Evolutionary conservation across 2,329 filamentous ascomycete genomes (phyloP).

Genomic region (Nothophoma quercina): DNA sequence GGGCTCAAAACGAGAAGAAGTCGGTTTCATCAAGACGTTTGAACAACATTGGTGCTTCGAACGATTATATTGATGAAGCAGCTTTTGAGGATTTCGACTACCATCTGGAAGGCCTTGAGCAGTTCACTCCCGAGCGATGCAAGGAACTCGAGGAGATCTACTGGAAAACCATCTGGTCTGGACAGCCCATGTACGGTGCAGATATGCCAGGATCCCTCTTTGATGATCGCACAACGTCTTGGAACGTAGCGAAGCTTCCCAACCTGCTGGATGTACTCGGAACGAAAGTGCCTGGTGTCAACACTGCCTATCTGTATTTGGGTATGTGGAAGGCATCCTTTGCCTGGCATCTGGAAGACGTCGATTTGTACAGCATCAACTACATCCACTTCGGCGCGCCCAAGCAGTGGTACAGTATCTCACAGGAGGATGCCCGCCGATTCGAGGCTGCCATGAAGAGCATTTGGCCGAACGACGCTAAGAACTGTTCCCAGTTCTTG

Average conservation of each 20-base stretch:
- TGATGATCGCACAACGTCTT: slow-evolving; percentile 79
- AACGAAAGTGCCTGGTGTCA: slow-evolving; percentile 95
- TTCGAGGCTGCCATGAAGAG: slow-evolving; percentile 96
- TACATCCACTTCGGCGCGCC: slow-evolving; percentile 98
- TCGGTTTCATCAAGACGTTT: slow-evolving; percentile 88
- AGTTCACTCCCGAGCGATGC: slow-evolving; percentile 90
- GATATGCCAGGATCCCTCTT: slow-evolving; percentile 97
- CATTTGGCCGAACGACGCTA: slow-evolving; percentile 93
- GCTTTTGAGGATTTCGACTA: slow-evolving; percentile 94
- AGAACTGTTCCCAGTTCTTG: slow-evolving; percentile 94
- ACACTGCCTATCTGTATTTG: slow-evolving; percentile 95
- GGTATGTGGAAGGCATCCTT: slow-evolving; percentile 99
- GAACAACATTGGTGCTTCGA: slow-evolving; percentile 79
- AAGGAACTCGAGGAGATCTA: slow-evolving; percentile 94
- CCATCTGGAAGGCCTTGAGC: slow-evolving; percentile 79
- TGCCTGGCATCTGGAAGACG: slow-evolving; percentile 98
- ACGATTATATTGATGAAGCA: slow-evolving; percentile 84
- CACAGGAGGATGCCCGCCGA: slow-evolving; percentile 88
- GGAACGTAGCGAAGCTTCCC: slow-evolving; percentile 95
- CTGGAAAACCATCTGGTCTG: slow-evolving; percentile 97
- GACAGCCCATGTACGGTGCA: slow-evolving; percentile 91
- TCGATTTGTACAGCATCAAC: slow-evolving; percentile 99
- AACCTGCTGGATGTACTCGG: slow-evolving; percentile 94
- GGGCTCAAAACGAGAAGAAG: slow-evolving; percentile 54
- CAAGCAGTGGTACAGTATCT: slow-evolving; percentile 99